Percentiles rank a stretch among this genome's conserved stretches.
Conservation (phyloP, 306 rosid genomes). For the Biancaea sappan region DNA sequence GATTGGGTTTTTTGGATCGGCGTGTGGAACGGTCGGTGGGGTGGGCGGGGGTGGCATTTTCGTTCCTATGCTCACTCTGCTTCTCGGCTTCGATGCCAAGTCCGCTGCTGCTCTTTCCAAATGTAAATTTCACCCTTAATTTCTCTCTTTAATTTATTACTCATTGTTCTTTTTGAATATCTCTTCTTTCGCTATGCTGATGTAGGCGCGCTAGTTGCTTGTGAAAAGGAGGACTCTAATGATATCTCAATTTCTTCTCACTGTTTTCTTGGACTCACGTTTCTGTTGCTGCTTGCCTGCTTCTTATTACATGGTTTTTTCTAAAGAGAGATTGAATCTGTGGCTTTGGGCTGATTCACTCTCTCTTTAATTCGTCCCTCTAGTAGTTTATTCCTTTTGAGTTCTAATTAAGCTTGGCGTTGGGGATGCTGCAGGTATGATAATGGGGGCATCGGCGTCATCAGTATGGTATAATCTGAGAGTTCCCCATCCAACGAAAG, state of each 20-base stretch:
- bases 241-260: background rate
- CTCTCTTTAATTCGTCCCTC: background rate
- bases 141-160: background rate
- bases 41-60: slow-evolving; percentile 98
- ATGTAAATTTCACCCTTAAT: slow-evolving; percentile 45
- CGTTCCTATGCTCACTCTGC: slow-evolving; percentile 89
- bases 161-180: background rate
- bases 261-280: background rate
- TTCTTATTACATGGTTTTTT: background rate
- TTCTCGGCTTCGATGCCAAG: slow-evolving; percentile 88
- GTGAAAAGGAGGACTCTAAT: background rate
- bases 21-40: slow-evolving; percentile 95
- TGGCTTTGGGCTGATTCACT: background rate
- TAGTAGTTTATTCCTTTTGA: no score
- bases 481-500: slow-evolving; percentile 86
- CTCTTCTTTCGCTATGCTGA: background rate
- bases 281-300: background rate
- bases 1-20: slow-evolving; percentile 88
- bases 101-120: slow-evolving; percentile 97
- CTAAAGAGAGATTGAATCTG: no score
- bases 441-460: slow-evolving; percentile 88
- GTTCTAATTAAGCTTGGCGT: background rate
- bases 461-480: slow-evolving; percentile 89
- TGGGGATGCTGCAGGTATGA: slow-evolving; percentile 64
- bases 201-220: background rate